Conservation (phyloP, 257 asterid genomes). For the Ocimum tenuiflorum region DNA sequence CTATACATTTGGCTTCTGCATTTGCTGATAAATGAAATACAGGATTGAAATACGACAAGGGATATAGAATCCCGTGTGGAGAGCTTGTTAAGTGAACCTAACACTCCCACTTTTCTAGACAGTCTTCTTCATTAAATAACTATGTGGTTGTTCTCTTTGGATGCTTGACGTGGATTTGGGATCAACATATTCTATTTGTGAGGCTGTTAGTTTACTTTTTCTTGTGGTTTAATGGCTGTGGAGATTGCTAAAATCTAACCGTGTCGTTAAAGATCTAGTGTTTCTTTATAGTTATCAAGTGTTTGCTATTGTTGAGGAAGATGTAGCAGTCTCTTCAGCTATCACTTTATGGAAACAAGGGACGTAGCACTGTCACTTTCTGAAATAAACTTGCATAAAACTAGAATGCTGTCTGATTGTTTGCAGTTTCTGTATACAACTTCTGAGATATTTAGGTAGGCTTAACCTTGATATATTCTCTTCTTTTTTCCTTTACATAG, state of each 20-base stretch:
- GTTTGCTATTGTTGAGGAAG: background rate
- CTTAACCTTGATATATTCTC: background rate
- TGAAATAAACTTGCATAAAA: no score
- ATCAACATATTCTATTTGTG: background rate
- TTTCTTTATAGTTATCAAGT: background rate
- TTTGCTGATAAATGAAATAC: background rate
- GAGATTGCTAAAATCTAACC: no score
- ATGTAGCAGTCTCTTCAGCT: background rate
- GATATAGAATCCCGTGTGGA: background rate
- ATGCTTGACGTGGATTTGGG: slow-evolving; percentile 3
- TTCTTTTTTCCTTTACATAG: background rate
- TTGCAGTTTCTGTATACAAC: background rate
- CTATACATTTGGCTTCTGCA: background rate
- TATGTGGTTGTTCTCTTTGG: background rate
- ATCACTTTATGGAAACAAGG: background rate
- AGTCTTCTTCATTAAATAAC: background rate
- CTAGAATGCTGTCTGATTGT: background rate
- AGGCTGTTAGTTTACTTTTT: background rate
- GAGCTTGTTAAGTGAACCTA: background rate
- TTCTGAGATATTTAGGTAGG: background rate
- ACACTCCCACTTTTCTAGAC: background rate
- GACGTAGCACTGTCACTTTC: no score
- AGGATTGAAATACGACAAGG: background rate
- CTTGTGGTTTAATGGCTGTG: background rate
- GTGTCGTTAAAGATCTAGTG: no score